Evolutionary conservation across 768 basidiomycete genomes (phyloP), one percentile per base, ranked within the genome.

Genomic region (Collybia nuda): DNA sequence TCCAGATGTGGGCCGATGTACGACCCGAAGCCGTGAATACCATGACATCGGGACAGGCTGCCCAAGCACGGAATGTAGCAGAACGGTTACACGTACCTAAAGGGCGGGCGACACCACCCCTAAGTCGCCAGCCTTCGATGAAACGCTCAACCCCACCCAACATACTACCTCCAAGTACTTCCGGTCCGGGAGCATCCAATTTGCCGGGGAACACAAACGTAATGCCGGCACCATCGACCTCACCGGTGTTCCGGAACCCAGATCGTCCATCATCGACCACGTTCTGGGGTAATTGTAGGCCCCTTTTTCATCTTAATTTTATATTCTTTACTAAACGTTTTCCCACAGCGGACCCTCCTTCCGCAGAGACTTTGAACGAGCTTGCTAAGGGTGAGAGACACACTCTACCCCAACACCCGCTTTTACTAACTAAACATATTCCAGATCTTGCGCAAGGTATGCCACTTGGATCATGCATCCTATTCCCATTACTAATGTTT

Each of bases 1-100:
- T 93, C 50, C 90, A 93, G 63, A 93, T 92, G 88, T 93, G 90
- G 86, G 91, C 90, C 9, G 90, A 92, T 62, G 71, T 86, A 51
- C 76, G 85, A 38, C 85, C 88, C 1, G 82, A 88, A 17, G 69
- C 62, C 1, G 66, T 72, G 29, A 69, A 63, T 43, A 68, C 61
- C 14, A 66, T 78, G 48, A 58, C 70, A n/a, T 67, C 53, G 28
- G 73, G 67, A 28, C 73, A 75, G 53, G 70, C 67, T 14, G 70
- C 64, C 11, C 69, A 74, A 42, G 76, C 77, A 5, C 67, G 68
- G 35, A 70, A 59, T 51, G 68, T 80, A 26, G 80, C 79, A 2
- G 75, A 78, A 11, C 70, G 74, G 18, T 56, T 81, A 43, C 74
- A 79, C 54, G 66, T 79, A 11, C 73, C 73, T 9, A 67, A 66